Percentiles rank a stretch among this genome's conserved stretches.
Evolutionary conservation across 768 basidiomycete genomes (phyloP).

Genomic region (Ramaria sp.): DNA sequence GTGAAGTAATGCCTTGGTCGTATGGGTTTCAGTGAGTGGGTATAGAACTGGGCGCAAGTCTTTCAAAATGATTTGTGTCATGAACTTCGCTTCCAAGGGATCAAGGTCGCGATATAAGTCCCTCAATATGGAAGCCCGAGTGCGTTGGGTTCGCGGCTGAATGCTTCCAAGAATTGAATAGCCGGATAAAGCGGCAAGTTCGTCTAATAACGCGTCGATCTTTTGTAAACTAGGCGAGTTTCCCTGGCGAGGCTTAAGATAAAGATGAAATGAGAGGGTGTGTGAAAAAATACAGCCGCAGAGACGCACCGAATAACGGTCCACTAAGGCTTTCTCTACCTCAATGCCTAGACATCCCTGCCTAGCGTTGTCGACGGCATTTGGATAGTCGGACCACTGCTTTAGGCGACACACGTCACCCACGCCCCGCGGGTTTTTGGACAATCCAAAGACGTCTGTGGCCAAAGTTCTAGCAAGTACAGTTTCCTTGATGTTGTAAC

Average conservation of each 20-base stretch:
- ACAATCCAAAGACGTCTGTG: conserved; percentile 33
- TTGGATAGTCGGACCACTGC: conserved; percentile 9
- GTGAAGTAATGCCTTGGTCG: conserved; percentile 39
- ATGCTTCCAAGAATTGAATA: conserved; percentile 32
- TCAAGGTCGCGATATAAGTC: conserved; percentile 49
- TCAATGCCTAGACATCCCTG: conserved; percentile 67
- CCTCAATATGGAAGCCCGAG: conserved; percentile 32
- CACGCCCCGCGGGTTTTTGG: conserved; percentile 17
- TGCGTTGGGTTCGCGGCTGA: conserved; percentile 13
- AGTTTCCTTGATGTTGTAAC: conserved; percentile 65
- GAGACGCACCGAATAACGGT: conserved; percentile 27
- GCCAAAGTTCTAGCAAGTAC: conserved; percentile 43
- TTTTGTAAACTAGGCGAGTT: conserved; percentile 31
- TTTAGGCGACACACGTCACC: conserved; percentile 8
- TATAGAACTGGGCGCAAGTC: conserved; percentile 77
- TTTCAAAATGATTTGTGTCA: conserved; percentile 83
- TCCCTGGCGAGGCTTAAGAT: conserved; percentile 2
- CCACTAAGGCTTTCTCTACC: conserved; percentile 36
- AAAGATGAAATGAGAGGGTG: not conserved
- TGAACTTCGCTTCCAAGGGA: conserved; percentile 51
- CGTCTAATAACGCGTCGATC: conserved; percentile 59
- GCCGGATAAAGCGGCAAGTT: conserved; percentile 56
- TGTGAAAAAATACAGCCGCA: conserved; percentile 7
- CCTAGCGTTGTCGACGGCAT: conserved; percentile 18
- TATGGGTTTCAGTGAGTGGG: conserved; percentile 42